Base-by-base conservation (phyloP, 2,329 filamentous ascomycete genomes). In the Canariomyces notabilis region DNA sequence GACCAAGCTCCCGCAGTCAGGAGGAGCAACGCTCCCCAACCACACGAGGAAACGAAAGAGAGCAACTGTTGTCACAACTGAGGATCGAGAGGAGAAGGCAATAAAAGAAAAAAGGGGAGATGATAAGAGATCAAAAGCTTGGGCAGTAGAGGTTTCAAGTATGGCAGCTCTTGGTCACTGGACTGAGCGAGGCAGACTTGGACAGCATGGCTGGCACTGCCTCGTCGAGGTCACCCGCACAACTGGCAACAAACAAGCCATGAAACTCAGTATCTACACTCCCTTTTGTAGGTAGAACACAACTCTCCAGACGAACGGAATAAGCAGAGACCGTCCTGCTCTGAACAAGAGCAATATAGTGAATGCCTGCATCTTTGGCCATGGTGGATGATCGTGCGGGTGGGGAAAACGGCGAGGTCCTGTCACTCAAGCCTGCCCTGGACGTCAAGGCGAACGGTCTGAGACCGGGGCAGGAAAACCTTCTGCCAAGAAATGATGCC, bases 181-280 rank as follows among this genome's bases (percentile, higher is more conserved):
- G 37, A 21, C 32, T 14, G 11, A 15, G 32, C 18, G 37, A 42
- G 44, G 44, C 44, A 37, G 22, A 42, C 21, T 18, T 38, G 21
- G 22, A 42, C 21, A 15, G 4, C 7, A 18, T 21, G 37, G 32
- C 33, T 6, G 18, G 31, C 38, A 42, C 44, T 26, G 43, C 37
- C 38, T 37, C 44, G 29, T 29, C 26, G 26, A 12, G 9, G 9
- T 26, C 8, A n/a, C n/a, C 16, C 22, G n/a, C 15, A 6, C 19
- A 16, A 23, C 15, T 18, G 21, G 21, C 7, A 22, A 31, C 6
- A 42, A 14, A 7, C 34, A 14, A 36, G 4, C 34, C 11, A 16
- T 16, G n/a, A 21, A 6, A 14, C 11, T 26, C 15, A 14, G 14
- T 29, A 22, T 21, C 31, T 32, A 9, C 18, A 12, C 26, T 4